Evolutionary conservation across 306 rosid genomes (phyloP), one percentile per base, ranked within the genome.

Genomic region (Benincasa hispida): DNA sequence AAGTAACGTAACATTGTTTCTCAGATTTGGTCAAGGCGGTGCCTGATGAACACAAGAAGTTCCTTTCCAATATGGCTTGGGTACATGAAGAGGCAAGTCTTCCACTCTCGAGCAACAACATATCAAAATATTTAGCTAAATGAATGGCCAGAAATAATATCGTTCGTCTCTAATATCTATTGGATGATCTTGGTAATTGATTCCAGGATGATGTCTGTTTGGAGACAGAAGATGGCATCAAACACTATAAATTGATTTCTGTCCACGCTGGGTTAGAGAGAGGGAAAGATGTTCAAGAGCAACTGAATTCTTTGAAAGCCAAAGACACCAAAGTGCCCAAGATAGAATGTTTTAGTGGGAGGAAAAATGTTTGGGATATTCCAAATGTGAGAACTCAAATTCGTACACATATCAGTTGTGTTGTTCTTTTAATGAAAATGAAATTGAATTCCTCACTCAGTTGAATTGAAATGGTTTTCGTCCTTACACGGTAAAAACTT

Each of bases 221-320:
- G 30, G 86, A 93, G 79, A 88, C 88, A 7, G 84, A 82, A 39
- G 83, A 81, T 75, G 91, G 92, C 58, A 72, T 83, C 66, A 82
- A 85, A 69, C 83, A 83, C 73, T 91, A 88, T 84, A 90, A 85
- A 83, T 83, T 93, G 93, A 90, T 91, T 15, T 97, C 93, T 60
- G 96, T 93, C 81, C 98, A 93, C 35, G 98, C 96, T 51, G 97
- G 98, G 85, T 82, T 93, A 83, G 94, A 86, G 87, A 84, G 82
- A 83, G 85, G 81, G 39, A 78, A 68, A 75, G 86, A 88, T 65
- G 95, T 91, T 67, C 80, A 88, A 57, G 87, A 90, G 82, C 97
- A 89, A 75, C 79, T 94, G 81, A 79, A 92, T 56, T 39, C 24
- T 74, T 84, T 94, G 89, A 91, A 82, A 86, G 79, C 84, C 76